Evolutionary conservation across 768 basidiomycete genomes (phyloP), one percentile per base, ranked within the genome.

Genomic region (Calocera viscosa): DNA sequence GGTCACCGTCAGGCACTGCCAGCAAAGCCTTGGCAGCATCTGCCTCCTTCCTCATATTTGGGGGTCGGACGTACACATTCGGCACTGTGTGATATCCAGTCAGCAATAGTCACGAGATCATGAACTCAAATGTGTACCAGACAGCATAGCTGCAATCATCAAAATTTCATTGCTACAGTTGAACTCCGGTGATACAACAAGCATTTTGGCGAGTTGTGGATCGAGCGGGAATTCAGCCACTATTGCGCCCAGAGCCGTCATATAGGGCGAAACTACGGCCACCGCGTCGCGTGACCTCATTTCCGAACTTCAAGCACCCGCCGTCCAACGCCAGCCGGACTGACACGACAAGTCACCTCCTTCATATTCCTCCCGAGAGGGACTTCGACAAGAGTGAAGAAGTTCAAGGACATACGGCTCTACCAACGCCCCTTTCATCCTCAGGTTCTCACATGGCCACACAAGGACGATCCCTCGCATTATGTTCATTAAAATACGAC

Each of bases 191-290:
- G 91, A 94, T 70, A 87, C 83, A 69, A 97, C 92, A 64, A 98
- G 83, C 85, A 95, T 88, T 76, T 96, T 96, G 28, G 96, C 86
- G 71, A 97, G 81, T 86, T 91, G 69, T 41, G 95, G 96, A 75
- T 98, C 96, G n/a, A 99, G 82, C 14, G 95, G 96, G 80, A 98
- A 98, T 71, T 97, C 93, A 0, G 96, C 95, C 95, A 98, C 97
- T 68, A 92, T 88, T 39, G 78, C 80, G 2, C 96, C 96, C 8
- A 98, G 78, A 0, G 86, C 77, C 0, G 96, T 98, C 67, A 99
- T 76, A 64, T 91, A n/a, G n/a, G n/a, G n/a, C n/a, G n/a, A n/a
- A n/a, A n/a, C n/a, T n/a, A n/a, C n/a, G n/a, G n/a, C n/a, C n/a
- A n/a, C n/a, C n/a, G n/a, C n/a, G n/a, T n/a, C n/a, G n/a, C n/a